Evolutionary conservation across 2,329 filamentous ascomycete species (phyloP), one percentile per base, ranked within the genome.

Genomic region (Endothia cerciana): DNA sequence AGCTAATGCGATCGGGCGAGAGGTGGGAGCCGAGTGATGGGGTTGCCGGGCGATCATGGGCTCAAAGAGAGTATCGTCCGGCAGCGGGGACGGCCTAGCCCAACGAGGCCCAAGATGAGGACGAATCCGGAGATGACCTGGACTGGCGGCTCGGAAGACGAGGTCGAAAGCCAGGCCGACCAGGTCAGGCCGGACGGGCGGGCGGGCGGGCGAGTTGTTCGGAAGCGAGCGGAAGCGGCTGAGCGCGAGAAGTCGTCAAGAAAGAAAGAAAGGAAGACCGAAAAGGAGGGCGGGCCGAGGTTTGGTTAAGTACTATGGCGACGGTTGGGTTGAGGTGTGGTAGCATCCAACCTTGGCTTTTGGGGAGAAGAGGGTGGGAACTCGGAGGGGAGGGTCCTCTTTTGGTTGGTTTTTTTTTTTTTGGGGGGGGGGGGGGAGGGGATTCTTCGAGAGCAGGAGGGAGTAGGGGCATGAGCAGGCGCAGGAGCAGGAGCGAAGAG

Each of bases 191-290:
- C n/a, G n/a, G n/a, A n/a, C n/a, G n/a, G n/a, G n/a, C n/a, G n/a
- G n/a, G n/a, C n/a, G n/a, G n/a, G n/a, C n/a, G n/a, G n/a, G n/a
- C 47, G 56, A 43, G 43, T 59, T 47, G 56, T 40, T 45, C 25
- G 60, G 58, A 51, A 66, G 60, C 65, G 65, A 66, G 53, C 40
- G 64, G 60, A 65, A 30, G 60, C 57, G 64, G 47, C 28, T 41
- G 55, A 49, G 41, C n/a, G 38, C 22, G 59, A 22, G 38, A 56
- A 61, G 56, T n/a, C n/a, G n/a, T n/a, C n/a, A 51, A 55, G 41
- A 36, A 57, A 28, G 60, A 40, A 51, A 51, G 33, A 51, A 49
- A 55, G 36, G 17, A 19, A 59, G 55, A 17, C 30, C 22, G 25
- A 28, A 28, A 17, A 25, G 13, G 22, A 28, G 13, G 25, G 47